Percentiles rank a stretch among this genome's conserved stretches.
Conservation (phyloP, 106 monocot genomes). For the Dendrobium nobile region DNA sequence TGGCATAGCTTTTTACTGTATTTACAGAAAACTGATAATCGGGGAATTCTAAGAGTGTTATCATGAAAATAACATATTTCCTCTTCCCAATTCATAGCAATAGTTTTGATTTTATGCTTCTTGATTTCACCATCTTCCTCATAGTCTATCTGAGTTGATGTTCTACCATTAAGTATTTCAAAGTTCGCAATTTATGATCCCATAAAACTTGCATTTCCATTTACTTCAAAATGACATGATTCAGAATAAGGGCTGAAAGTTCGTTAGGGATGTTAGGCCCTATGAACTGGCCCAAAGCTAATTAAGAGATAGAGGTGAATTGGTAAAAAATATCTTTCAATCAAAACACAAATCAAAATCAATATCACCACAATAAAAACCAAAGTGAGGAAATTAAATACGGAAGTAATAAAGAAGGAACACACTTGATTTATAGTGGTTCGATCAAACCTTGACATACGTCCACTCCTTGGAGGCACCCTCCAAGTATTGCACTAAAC, state of each 20-base stretch:
- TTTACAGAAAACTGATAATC: not conserved
- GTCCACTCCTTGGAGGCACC: too few species aligned
- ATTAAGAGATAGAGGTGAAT: too few species aligned
- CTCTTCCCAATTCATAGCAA: constrained; percentile 13
- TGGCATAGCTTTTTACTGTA: not conserved
- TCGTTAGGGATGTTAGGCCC: too few species aligned
- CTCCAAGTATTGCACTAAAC: too few species aligned
- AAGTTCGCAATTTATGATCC: constrained; percentile 61
- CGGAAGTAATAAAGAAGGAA: too few species aligned
- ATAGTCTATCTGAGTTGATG: not conserved
- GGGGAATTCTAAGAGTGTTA: not conserved
- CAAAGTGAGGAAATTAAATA: too few species aligned
- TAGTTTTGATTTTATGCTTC: not conserved
- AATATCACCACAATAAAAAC: too few species aligned
- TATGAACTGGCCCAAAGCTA: too few species aligned
- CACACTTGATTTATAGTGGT: too few species aligned
- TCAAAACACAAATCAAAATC: too few species aligned
- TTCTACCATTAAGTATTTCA: constrained; percentile 65
- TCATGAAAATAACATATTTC: not conserved
- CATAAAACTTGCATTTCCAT: constrained; percentile 19
- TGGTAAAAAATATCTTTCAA: too few species aligned
- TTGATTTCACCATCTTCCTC: not conserved
- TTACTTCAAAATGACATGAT: constrained; percentile 14
- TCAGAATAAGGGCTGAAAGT: constrained; percentile 11
- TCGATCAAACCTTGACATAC: too few species aligned